These are phyloP conservation scores for Nakazawaea siamensis DNA, from an alignment of 805 yeast species.

Conservation along the genomic window DNA sequence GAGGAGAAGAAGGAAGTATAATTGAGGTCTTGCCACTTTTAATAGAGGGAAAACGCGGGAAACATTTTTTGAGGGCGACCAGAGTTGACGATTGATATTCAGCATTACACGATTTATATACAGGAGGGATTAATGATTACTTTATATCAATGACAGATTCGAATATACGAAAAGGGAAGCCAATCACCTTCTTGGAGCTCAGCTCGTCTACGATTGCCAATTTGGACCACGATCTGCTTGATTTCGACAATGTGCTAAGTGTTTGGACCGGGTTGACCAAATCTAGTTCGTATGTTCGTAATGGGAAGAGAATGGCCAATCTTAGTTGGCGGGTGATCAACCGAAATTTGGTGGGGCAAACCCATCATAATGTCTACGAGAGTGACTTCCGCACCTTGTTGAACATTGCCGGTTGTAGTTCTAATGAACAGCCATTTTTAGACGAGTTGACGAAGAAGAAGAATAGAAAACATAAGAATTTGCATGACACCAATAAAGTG, in stretches of 20 bases:
- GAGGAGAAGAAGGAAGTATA: background rate
- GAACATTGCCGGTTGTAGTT: conserved; percentile 16
- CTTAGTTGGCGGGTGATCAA: conserved; percentile 28
- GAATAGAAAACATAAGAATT: conserved; percentile 4
- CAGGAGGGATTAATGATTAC: too few relatives aligned
- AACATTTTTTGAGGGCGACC: too few relatives aligned
- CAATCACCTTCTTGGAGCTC: conserved; percentile 24
- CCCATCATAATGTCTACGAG: conserved; percentile 1
- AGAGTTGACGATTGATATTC: too few relatives aligned
- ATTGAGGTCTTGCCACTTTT: too few relatives aligned
- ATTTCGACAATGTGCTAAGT: conserved; percentile 30
- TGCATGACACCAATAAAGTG: background rate
- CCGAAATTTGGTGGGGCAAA: conserved; percentile 14
- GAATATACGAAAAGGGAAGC: conserved; percentile 9
- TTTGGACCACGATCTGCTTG: conserved; percentile 11
- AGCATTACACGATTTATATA: too few relatives aligned
- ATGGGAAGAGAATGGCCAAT: conserved; percentile 27
- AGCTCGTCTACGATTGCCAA: conserved; percentile 12
- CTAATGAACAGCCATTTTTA: conserved; percentile 7
- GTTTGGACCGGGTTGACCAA: conserved; percentile 32
- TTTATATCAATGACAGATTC: too few relatives aligned
- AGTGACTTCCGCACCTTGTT: conserved; percentile 22
- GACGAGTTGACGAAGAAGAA: conserved; percentile 6
- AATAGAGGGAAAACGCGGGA: too few relatives aligned
- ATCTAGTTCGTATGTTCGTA: conserved; percentile 21